Evolutionary conservation across 805 yeast genomes (phyloP).

Genomic region (Jamesozyma rosinii): DNA sequence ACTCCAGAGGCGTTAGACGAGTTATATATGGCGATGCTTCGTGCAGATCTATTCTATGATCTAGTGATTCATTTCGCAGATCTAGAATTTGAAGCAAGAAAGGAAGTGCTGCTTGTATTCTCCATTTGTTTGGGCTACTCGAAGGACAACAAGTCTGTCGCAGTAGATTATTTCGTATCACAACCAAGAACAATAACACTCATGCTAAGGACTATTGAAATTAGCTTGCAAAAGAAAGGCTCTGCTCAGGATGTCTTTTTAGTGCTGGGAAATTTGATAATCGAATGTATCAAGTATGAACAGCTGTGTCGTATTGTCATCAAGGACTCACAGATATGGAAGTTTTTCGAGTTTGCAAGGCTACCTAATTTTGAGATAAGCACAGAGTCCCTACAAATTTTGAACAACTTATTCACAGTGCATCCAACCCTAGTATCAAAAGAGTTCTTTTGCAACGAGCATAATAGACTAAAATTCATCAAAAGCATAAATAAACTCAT

Average conservation of each 20-base stretch:
- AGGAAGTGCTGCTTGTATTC: slow-evolving; percentile 68
- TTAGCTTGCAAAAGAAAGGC: slow-evolving; percentile 29
- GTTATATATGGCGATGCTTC: slow-evolving; percentile 71
- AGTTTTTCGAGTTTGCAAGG: slow-evolving; percentile 68
- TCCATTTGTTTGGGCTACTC: slow-evolving; percentile 70
- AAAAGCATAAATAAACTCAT: slow-evolving; percentile 58
- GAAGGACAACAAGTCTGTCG: slow-evolving; percentile 68
- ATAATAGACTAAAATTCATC: slow-evolving; percentile 51
- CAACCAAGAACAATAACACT: slow-evolving; percentile 56
- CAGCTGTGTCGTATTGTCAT: slow-evolving; percentile 52
- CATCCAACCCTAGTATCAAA: slow-evolving; percentile 58
- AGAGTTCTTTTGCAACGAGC: slow-evolving; percentile 49
- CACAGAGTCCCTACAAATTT: slow-evolving; percentile 77
- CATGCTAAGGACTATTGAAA: slow-evolving; percentile 65
- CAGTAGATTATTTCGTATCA: slow-evolving; percentile 70
- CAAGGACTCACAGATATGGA: slow-evolving; percentile 62
- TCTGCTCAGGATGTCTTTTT: slow-evolving; percentile 50
- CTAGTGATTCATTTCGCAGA: slow-evolving; percentile 51
- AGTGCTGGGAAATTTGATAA: slow-evolving; percentile 64
- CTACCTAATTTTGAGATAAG: slow-evolving; percentile 78
- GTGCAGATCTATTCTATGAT: slow-evolving; percentile 56
- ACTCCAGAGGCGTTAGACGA: slow-evolving; percentile 67
- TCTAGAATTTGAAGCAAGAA: slow-evolving; percentile 83
- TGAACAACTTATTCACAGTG: slow-evolving; percentile 55
- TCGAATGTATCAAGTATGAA: slow-evolving; percentile 81